A percentile compares a stretch with the other conserved stretches of the same genome.
phyloP scores from a whole-genome alignment of 1,284 basidiomycete species.

The Phellopilus nigrolimitatus region DNA sequence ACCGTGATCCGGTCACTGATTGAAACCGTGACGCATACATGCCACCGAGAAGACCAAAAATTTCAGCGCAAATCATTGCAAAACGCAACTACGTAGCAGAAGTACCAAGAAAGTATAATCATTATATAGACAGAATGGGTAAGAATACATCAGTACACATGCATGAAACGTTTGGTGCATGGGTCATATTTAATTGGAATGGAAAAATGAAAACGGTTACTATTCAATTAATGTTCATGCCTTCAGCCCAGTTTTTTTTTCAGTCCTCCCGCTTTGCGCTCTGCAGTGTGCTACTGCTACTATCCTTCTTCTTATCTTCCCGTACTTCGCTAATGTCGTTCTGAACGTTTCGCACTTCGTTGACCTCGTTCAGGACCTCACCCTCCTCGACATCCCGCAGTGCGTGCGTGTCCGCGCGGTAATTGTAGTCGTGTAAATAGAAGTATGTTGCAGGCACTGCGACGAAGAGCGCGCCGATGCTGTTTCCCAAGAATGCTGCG shows the following conservation, averaged over 20 bases:
- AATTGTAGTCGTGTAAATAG: constrained; percentile 48
- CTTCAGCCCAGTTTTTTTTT: too few species aligned
- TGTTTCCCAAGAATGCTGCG: constrained; percentile 64
- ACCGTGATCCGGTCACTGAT: too few species aligned
- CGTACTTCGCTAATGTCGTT: background rate
- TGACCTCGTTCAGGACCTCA: constrained; percentile 17
- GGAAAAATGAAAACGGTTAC: background rate
- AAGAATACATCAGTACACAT: too few species aligned
- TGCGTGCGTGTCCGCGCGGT: constrained; percentile 13
- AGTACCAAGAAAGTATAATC: too few species aligned
- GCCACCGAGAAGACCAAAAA: too few species aligned
- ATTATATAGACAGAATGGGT: too few species aligned
- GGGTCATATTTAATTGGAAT: too few species aligned
- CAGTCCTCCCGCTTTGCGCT: constrained; percentile 12
- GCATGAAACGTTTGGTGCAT: too few species aligned
- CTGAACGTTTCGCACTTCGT: constrained; percentile 3
- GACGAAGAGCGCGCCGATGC: constrained; percentile 61
- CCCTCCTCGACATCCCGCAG: constrained; percentile 21
- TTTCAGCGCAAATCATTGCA: too few species aligned
- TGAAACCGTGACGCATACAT: too few species aligned
- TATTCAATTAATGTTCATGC: background rate
- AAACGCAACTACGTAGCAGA: too few species aligned
- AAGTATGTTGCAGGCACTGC: constrained; percentile 58
- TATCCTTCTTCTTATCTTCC: constrained; percentile 7
- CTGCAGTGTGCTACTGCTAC: constrained; percentile 3